Evolutionary conservation across 176 grass and related monocot genomes (phyloP), one percentile per base, ranked within the genome.

Genomic region (Aechmea fasciata): DNA sequence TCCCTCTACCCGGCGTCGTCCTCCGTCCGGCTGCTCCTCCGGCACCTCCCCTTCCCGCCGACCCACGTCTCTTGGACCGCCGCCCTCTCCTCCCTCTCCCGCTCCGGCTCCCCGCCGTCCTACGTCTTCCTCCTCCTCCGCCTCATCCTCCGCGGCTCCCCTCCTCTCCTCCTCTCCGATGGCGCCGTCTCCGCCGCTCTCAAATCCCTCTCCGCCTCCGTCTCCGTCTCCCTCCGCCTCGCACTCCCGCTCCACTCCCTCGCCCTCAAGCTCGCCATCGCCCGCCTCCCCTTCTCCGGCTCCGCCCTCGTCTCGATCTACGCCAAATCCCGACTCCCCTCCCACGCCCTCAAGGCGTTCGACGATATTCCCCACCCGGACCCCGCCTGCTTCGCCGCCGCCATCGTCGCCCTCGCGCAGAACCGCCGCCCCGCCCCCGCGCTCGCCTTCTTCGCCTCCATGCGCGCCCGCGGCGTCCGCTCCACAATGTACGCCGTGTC

Each of bases 401-500:
- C 74, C 33, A 78, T 84, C 9, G 71, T 84, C 50, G 81, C 67
- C 11, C 74, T 84, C 11, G 66, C 78, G 0, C 70, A 84, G 67
- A 87, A 87, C 18, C 74, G 18, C 11, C 14, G 54, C 7, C 51
- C 57, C 1, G 49, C 66, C 50, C 51, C 71, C 14, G 50, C 78
- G 9, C 71, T 88, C 0, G 66, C 62, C 1, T 48, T 72, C 3
- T 88, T 88, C 11, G 41, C 71, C 3, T 2, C 1, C 9, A 88
- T 81, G 81, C 63, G 55, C n/a, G 54, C 55, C 0, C 29, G 48
- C 53, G 67, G 12, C 18, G 57, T 77, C 50, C 19, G 53, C 33
- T 80, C 85, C 5, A 87, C 81, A 4, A 77, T 79, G 67, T 69
- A 81, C 3, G 64, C 74, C 2, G 19, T 75, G n/a, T 84, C 82